Conservation (phyloP, 768 basidiomycete genomes). For the Phlebiopsis gigantea region DNA sequence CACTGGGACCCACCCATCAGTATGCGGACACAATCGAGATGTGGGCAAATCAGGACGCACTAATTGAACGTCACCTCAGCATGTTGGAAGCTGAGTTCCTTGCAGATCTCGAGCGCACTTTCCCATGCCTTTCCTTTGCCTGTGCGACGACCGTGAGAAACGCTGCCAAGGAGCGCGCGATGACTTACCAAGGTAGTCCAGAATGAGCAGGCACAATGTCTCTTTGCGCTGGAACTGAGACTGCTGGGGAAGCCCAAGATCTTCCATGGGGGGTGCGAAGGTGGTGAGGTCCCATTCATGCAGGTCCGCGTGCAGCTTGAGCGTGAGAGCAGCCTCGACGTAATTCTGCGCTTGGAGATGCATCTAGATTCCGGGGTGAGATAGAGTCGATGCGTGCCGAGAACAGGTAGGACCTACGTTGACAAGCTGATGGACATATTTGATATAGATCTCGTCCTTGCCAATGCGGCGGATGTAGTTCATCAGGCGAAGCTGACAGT, state of each 20-base stretch:
- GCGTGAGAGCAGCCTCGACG: slow-evolving; percentile 87
- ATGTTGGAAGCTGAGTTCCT: slow-evolving; percentile 87
- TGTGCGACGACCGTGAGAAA: slow-evolving; percentile 25
- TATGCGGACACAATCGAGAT: not conserved
- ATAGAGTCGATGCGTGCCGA: not conserved
- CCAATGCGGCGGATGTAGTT: slow-evolving; percentile 92
- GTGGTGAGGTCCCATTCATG: slow-evolving; percentile 85
- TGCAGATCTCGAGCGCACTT: slow-evolving; percentile 87
- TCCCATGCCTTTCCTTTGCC: slow-evolving; percentile 99
- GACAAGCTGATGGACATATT: slow-evolving; percentile 93
- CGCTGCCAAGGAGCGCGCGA: not conserved
- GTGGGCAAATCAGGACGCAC: slow-evolving; percentile 36
- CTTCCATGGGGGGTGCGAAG: slow-evolving; percentile 84
- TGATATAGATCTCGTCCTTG: slow-evolving; percentile 89
- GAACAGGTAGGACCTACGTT: slow-evolving; percentile 51
- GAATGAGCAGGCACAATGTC: slow-evolving; percentile 81
- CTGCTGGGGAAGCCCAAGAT: slow-evolving; percentile 85
- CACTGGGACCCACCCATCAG: slow-evolving; percentile 34
- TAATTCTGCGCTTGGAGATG: slow-evolving; percentile 87
- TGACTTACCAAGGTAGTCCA: slow-evolving; percentile 83
- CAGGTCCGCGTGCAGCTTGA: slow-evolving; percentile 91
- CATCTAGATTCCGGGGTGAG: slow-evolving; percentile 44
- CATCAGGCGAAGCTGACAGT: slow-evolving; percentile 74
- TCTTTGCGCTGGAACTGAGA: slow-evolving; percentile 94
- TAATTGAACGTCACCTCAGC: slow-evolving; percentile 88